phyloP scores from a whole-genome alignment of 345 rosid genomes.

The Reutealis trisperma region DNA sequence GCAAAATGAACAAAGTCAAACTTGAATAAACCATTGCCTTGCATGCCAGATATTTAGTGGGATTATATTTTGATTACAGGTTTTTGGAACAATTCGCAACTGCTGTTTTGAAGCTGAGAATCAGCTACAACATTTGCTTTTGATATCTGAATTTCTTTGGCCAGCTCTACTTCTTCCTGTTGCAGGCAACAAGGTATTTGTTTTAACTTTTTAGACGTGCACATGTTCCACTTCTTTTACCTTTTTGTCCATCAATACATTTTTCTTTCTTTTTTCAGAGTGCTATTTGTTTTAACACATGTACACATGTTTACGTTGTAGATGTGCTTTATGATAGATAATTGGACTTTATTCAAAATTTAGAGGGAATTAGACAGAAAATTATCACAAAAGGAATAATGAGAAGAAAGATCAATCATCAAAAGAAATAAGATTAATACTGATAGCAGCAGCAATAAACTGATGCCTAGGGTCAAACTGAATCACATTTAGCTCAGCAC shows the following conservation, averaged over 20 bases:
- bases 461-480: neutral
- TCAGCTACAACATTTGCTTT: constrained; percentile 78
- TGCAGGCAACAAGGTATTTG: constrained; percentile 74
- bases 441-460: neutral
- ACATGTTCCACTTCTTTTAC: neutral
- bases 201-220: neutral
- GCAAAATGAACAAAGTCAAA: constrained; percentile 11
- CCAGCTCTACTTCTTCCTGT: constrained; percentile 92
- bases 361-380: neutral
- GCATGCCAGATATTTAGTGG: neutral
- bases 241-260: neutral
- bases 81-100: constrained; percentile 79
- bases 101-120: constrained; percentile 94
- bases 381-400: neutral
- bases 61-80: constrained; percentile 46
- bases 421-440: neutral
- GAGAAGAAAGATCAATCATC: neutral
- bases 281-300: neutral
- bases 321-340: neutral
- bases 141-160: constrained; percentile 88
- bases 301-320: neutral
- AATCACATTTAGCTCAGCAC: neutral
- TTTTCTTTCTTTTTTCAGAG: neutral
- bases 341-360: neutral
- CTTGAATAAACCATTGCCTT: constrained; percentile 7